Evolutionary conservation across 768 basidiomycete species (phyloP).

Genomic region (Agaricus subrufescens): DNA sequence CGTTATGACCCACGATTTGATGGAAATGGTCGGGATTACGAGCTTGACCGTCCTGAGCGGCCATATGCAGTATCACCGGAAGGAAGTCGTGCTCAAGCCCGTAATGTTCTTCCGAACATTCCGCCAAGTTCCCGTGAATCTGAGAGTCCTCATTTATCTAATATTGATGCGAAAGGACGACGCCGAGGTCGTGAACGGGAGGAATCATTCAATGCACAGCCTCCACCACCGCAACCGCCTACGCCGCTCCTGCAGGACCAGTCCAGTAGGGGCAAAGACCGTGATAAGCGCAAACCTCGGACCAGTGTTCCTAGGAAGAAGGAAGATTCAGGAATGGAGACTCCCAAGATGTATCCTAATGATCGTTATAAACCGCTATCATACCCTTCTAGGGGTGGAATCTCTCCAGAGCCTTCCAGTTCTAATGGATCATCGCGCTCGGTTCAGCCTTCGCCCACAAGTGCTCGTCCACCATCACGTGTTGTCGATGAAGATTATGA

Average conservation of each 20-base stretch:
- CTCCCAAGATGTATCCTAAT: slow-evolving; percentile 28
- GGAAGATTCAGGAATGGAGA: slow-evolving; percentile 38
- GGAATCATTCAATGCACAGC: slow-evolving; percentile 6
- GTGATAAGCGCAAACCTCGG: slow-evolving; percentile 13
- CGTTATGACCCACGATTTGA: slow-evolving; percentile 66
- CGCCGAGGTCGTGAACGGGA: slow-evolving; percentile 32
- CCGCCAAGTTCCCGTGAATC: slow-evolving; percentile 41
- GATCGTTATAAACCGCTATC: slow-evolving; percentile 12
- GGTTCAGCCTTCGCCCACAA: slow-evolving; percentile 69
- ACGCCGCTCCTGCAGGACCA: slow-evolving; percentile 7
- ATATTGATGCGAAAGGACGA: slow-evolving; percentile 42
- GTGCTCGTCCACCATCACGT: slow-evolving; percentile 57
- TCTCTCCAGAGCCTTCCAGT: slow-evolving; percentile 59
- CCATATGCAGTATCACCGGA: slow-evolving; percentile 40
- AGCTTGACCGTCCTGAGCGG: slow-evolving; percentile 34
- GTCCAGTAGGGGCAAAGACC: slow-evolving; percentile 3
- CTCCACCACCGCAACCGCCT: slow-evolving; percentile 8
- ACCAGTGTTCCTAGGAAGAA: slow-evolving; percentile 31
- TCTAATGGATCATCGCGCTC: slow-evolving; percentile 68
- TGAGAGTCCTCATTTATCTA: slow-evolving; percentile 52
- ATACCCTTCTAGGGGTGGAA: slow-evolving; percentile 30
- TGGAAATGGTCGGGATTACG: slow-evolving; percentile 36
- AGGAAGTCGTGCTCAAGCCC: slow-evolving; percentile 25
- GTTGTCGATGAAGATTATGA: slow-evolving; percentile 92
- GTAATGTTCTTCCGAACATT: slow-evolving; percentile 28